phyloP scores from a whole-genome alignment of 495 filamentous ascomycete genomes.

The Astrothelium macrocarpum region DNA sequence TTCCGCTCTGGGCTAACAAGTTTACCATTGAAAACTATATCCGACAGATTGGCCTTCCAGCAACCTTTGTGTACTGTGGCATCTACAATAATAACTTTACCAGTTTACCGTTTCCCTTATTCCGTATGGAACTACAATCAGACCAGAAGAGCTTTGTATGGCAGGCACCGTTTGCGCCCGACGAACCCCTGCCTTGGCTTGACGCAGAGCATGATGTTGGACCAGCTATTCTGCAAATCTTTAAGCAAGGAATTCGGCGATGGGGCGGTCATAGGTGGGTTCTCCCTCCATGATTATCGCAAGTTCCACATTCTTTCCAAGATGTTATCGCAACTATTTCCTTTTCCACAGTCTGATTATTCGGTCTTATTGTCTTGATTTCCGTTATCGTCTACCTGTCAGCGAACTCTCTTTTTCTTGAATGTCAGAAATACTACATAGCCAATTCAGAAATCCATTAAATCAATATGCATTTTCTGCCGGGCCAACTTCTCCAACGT shows the following conservation, averaged over 20 bases:
- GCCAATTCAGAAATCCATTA: slow-evolving; percentile 2
- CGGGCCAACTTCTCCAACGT: too few species aligned
- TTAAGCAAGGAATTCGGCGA: slow-evolving; percentile 81
- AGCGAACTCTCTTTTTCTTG: not conserved
- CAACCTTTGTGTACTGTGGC: slow-evolving; percentile 90
- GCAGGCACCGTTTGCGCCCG: slow-evolving; percentile 87
- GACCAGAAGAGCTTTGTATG: slow-evolving; percentile 78
- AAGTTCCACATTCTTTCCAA: slow-evolving; percentile 10
- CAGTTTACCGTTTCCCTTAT: slow-evolving; percentile 80
- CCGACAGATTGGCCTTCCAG: slow-evolving; percentile 67
- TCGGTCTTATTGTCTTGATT: not conserved
- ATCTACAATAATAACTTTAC: slow-evolving; percentile 99
- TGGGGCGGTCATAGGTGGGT: slow-evolving; percentile 74
- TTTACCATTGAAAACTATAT: slow-evolving; percentile 86
- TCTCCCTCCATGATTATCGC: slow-evolving; percentile 1
- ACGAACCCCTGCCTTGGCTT: slow-evolving; percentile 86
- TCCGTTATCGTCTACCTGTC: not conserved
- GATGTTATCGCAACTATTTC: slow-evolving; percentile 6
- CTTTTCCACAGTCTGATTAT: not conserved
- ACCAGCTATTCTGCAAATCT: slow-evolving; percentile 85
- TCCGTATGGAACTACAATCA: slow-evolving; percentile 76
- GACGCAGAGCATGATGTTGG: slow-evolving; percentile 96
- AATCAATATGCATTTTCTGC: too few species aligned
- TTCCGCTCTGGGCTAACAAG: slow-evolving; percentile 89
- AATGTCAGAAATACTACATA: not conserved